Percentiles rank a stretch among this genome's conserved stretches.
These are phyloP conservation scores for barrel medic (Medicago truncatula) DNA, from an alignment of 306 rosid species.

Conservation along the genomic window DNA sequence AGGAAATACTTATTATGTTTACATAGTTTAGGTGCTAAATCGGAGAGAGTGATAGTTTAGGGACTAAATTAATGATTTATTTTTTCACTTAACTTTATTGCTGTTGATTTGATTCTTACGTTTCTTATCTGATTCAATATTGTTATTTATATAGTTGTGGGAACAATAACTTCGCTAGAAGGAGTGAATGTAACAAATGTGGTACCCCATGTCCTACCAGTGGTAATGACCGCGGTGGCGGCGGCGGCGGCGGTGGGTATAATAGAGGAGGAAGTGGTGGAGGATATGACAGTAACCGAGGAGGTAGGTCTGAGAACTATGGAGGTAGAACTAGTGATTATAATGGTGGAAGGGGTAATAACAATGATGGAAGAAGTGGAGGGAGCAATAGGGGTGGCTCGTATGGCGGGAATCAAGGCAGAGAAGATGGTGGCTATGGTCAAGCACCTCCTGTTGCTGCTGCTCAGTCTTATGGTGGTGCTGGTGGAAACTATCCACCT, in stretches of 20 bases:
- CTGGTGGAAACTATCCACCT: constrained; percentile 72
- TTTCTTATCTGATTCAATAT: constrained; percentile 24
- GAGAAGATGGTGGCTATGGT: constrained; percentile 78
- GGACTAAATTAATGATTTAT: too few species aligned
- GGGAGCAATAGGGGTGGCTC: constrained; percentile 76
- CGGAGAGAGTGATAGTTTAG: too few species aligned
- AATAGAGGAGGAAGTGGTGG: constrained; percentile 62
- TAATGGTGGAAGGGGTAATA: constrained; percentile 48
- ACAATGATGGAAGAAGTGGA: constrained; percentile 61
- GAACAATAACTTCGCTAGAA: constrained; percentile 91
- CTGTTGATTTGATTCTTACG: not conserved
- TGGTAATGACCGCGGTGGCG: constrained; percentile 50
- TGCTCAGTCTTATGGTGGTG: constrained; percentile 65
- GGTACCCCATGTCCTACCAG: constrained; percentile 86
- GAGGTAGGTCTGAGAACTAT: constrained; percentile 37
- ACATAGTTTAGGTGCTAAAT: too few species aligned
- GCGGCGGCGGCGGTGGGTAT: constrained; percentile 51
- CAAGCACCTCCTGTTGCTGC: constrained; percentile 73
- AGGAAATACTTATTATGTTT: too few species aligned
- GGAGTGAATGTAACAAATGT: constrained; percentile 96
- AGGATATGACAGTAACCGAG: constrained; percentile 46
- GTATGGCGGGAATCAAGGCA: constrained; percentile 63
- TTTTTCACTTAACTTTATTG: not conserved
- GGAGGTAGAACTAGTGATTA: constrained; percentile 58
- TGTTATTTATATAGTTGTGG: constrained; percentile 72